These are phyloP conservation scores for Corynascus novoguineensis DNA, from an alignment of 495 filamentous ascomycete species.

Conservation along the genomic window DNA sequence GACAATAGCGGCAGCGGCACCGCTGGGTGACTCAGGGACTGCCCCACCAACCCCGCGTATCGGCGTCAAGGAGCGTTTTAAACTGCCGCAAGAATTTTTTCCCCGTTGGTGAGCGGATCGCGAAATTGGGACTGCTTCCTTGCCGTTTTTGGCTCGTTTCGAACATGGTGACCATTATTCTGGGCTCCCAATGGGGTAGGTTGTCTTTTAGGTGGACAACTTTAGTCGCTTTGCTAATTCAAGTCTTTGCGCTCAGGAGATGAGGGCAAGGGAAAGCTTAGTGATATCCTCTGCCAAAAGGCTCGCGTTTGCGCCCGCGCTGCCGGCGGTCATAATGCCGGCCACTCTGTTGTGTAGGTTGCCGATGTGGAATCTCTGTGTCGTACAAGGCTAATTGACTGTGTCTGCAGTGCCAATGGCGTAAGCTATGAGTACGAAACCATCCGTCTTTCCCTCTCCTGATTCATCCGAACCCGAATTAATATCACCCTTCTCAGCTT, in stretches of 20 bases:
- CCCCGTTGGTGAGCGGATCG: constrained; percentile 6
- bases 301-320: constrained; percentile 37
- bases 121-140: constrained; percentile 9
- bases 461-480: neutral
- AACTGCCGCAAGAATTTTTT: constrained; percentile 15
- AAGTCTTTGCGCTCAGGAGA: constrained; percentile 36
- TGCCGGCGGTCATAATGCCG: constrained; percentile 34
- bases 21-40: constrained; percentile 11
- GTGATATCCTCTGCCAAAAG: constrained; percentile 37
- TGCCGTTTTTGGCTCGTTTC: constrained; percentile 14
- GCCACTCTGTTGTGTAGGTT: constrained; percentile 60
- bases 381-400: constrained; percentile 10
- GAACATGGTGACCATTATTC: constrained; percentile 29
- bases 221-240: constrained; percentile 12
- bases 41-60: constrained; percentile 15
- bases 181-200: constrained; percentile 31
- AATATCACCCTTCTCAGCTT: constrained; percentile 37
- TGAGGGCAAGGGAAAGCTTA: constrained; percentile 46
- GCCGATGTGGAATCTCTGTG: constrained; percentile 48
- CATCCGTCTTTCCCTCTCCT: neutral
- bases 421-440: constrained; percentile 29
- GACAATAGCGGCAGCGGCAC: neutral
- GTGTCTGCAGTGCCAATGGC: constrained; percentile 32
- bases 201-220: neutral
- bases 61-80: neutral